Base-by-base conservation (phyloP, 176 grass and related monocot species). In the Rhipidocladum racemiflorum region DNA sequence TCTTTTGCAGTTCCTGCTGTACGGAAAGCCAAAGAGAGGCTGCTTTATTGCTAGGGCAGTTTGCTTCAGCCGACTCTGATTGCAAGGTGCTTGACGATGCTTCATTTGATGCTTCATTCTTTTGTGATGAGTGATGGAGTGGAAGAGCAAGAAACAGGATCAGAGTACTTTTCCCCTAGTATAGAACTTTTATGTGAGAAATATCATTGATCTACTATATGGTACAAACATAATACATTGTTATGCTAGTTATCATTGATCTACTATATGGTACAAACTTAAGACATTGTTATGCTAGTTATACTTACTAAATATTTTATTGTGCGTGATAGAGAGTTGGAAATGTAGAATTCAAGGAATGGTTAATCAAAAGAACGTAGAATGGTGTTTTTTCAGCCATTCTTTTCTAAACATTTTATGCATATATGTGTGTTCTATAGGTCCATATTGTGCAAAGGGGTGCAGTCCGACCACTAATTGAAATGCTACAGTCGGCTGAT, bases 1-100 rank as follows among this genome's bases (percentile, higher is more conserved):
- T 46, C 25, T 75, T 73, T 73, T 83, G 32, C 82, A 99, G 97
- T 87, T 99, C 97, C 67, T 99, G 85, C 34, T 99, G 97, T 72
- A 99, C 91, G 1, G 97, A 99, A 84, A 99, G 97, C 81, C 97
- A 99, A 93, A 93, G 97, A 81, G 97, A 99, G 88, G 97, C 97
- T 83, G 97, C 97, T 82, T 91, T 99, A 61, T 91, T 99, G 59
- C 79, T 99, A 61, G 97, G 97, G 69, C 97, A 99, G 74, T 99
- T 99, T 90, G 97, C 97, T 82, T 99, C 97, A 1, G 89, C 97
- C 50, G 97, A 99, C 70, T 99, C 97, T 35, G 97, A 99, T 70
- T 96, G 93, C 89, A 99, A 99, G 93, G 97, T 99, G 62, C 45
- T 29, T 62, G 43, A 81, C 6, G 66, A 83, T 63, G 53, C 55